These are phyloP conservation scores for Closterium sp. DNA, from an alignment of 139 green algal species.

Conservation along the genomic window DNA sequence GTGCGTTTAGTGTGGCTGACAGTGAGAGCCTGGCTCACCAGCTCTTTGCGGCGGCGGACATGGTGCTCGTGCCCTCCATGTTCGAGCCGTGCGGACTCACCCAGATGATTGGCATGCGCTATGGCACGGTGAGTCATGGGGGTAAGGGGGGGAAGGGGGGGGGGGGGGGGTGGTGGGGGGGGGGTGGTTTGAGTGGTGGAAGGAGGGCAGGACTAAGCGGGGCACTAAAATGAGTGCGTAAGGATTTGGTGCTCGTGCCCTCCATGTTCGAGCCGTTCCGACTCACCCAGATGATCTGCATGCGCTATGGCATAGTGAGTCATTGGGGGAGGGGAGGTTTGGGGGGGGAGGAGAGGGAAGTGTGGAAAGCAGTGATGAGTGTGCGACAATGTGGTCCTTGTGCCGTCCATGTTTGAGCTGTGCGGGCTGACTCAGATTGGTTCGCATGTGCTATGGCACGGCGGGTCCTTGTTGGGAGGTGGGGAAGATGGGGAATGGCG, in stretches of 20 bases:
- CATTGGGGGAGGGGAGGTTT: too few relatives aligned
- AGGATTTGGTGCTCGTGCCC: conserved; percentile 87
- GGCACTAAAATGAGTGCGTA: too few relatives aligned
- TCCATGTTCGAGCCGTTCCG: conserved; percentile 96
- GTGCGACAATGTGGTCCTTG: conserved; percentile 56
- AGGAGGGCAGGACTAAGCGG: too few relatives aligned
- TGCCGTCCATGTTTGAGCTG: conserved; percentile 63
- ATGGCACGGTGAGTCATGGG: conserved; percentile 55
- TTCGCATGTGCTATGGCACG: conserved; percentile 71
- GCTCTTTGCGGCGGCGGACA: conserved; percentile 87
- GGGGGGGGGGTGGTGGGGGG: too few relatives aligned
- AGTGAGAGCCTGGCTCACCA: conserved; percentile 78
- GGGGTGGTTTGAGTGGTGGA: too few relatives aligned
- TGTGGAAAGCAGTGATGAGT: too few relatives aligned
- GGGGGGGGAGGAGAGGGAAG: too few relatives aligned
- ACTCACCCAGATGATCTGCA: conserved; percentile 86
- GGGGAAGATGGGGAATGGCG: too few relatives aligned
- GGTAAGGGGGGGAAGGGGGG: too few relatives aligned
- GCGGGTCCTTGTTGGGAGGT: too few relatives aligned
- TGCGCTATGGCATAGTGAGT: conserved; percentile 64
- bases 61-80: too few relatives aligned
- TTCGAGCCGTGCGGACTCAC: conserved; percentile 94
- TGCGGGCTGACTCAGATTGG: conserved; percentile 93
- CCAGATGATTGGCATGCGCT: conserved; percentile 80
- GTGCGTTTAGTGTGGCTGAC: conserved; percentile 10